Base-by-base conservation (phyloP, 305 asterid species). In the Coffea humblotiana region DNA sequence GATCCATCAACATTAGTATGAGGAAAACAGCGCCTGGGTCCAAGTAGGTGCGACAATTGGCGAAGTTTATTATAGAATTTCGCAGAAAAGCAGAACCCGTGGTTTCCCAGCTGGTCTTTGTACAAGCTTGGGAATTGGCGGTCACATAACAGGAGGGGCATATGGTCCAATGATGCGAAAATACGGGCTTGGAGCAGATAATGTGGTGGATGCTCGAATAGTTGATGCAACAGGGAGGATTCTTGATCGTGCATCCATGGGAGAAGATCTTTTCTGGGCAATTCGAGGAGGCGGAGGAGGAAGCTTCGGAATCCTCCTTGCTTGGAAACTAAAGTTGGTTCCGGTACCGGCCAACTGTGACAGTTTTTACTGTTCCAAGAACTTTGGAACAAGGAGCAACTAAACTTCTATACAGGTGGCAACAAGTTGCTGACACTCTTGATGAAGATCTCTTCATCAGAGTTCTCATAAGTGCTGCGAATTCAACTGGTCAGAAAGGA, bases 391-490 rank as follows among this genome's bases (percentile, higher is more conserved):
- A 85, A 27, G 85, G 83, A 21, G 92, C 86, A 6, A 89, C 92
- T 2, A 80, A 80, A 9, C 51, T 83, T 6, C 76, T 90, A 0
- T 60, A 80, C 76, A 86, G 79, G 82, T 88, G 92, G 93, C 90
- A 88, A 80, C 82, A 83, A 21, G 77, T 87, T 66, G 88, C 90
- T 0, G 82, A 86, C 19, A 86, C 69, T 45, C 69, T 88, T 29
- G 90, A 90, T 35, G 91, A 87, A 56, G 87, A 88, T 81, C 90
- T 90, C 54, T 88, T 88, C 88, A 88, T 90, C 77, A 78, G 91
- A 81, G 85, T 88, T 23, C 19, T 85, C n/a, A 88, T 90, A 23
- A 75, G 45, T 15, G 32, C 86, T 0, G 76, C 16, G 0, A 72
- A 79, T 23, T 61, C 71, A 15, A 29, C 83, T 16, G 35, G 48